Evolutionary conservation across 345 rosid species (phyloP).

Genomic region (rapeseed (Brassica napus)): DNA sequence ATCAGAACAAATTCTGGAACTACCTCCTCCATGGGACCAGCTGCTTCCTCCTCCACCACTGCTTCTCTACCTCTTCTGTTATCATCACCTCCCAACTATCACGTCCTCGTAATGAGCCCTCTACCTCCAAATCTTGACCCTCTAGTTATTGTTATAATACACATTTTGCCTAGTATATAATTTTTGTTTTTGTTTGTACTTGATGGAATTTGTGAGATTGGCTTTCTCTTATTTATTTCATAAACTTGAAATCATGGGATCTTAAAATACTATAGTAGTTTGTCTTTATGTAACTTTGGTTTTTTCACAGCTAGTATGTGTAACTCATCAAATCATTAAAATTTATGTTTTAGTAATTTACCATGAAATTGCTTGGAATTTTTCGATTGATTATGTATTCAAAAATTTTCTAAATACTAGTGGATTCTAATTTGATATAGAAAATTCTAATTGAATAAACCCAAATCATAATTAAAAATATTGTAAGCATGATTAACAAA

Average conservation of each 20-base stretch:
- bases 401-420: too few relatives aligned
- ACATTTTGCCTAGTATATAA: not conserved
- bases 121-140: slow-evolving; percentile 47
- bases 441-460: not conserved
- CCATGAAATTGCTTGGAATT: not conserved
- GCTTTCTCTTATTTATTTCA: slow-evolving; percentile 24
- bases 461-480: too few relatives aligned
- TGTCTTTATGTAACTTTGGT: not conserved
- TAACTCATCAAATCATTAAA: not conserved
- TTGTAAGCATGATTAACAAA: not conserved
- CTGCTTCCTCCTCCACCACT: slow-evolving; percentile 44
- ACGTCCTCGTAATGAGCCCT: slow-evolving; percentile 56
- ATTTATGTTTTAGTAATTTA: too few relatives aligned
- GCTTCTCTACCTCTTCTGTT: slow-evolving; percentile 60
- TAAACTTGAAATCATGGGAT: slow-evolving; percentile 3
- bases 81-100: slow-evolving; percentile 59
- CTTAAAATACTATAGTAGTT: not conserved
- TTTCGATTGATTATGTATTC: not conserved
- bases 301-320: not conserved
- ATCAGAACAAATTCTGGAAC: slow-evolving; percentile 55
- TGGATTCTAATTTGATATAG: not conserved
- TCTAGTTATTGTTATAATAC: slow-evolving; percentile 32
- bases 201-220: slow-evolving; percentile 14
- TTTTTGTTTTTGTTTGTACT: slow-evolving; percentile 21
- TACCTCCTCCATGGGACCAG: slow-evolving; percentile 51